Evolutionary conservation across 225 moss, liverwort and hornwort genomes (phyloP).

Genomic region (Marchantia paleacea): DNA sequence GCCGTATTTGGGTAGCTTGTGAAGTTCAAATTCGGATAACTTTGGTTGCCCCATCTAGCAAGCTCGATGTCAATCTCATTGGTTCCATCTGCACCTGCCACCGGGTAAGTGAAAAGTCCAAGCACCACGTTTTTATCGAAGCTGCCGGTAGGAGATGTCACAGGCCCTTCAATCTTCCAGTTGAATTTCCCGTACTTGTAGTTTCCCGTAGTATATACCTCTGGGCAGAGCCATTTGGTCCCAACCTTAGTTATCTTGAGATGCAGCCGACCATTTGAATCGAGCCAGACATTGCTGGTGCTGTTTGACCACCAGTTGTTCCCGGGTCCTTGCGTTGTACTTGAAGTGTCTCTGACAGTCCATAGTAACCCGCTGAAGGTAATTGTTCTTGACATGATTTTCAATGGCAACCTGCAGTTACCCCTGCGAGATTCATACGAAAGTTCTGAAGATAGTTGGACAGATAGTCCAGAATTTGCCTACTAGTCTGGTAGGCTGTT

Average conservation of each 20-base stretch:
- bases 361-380: not conserved
- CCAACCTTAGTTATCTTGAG: not conserved
- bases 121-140: constrained; percentile 5
- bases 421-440: too few species aligned
- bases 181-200: not conserved
- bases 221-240: constrained; percentile 8
- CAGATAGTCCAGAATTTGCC: too few species aligned
- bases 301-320: constrained; percentile 9
- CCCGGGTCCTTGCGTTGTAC: constrained; percentile 1
- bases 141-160: not conserved
- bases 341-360: not conserved
- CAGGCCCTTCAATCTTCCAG: constrained; percentile 17
- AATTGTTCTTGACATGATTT: constrained; percentile 3
- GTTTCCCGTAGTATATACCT: not conserved
- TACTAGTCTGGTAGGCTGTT: too few species aligned
- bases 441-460: too few species aligned
- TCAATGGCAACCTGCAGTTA: too few species aligned
- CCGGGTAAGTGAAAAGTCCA: constrained; percentile 6
- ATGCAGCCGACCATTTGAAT: not conserved
- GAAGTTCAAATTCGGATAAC: not conserved
- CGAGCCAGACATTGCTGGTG: constrained; percentile 10
- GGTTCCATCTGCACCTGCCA: not conserved
- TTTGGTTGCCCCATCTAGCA: not conserved
- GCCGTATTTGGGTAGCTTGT: not conserved
- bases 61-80: constrained; percentile 14